phyloP scores from a whole-genome alignment of 257 asterid genomes.

The Prunella vulgaris region DNA sequence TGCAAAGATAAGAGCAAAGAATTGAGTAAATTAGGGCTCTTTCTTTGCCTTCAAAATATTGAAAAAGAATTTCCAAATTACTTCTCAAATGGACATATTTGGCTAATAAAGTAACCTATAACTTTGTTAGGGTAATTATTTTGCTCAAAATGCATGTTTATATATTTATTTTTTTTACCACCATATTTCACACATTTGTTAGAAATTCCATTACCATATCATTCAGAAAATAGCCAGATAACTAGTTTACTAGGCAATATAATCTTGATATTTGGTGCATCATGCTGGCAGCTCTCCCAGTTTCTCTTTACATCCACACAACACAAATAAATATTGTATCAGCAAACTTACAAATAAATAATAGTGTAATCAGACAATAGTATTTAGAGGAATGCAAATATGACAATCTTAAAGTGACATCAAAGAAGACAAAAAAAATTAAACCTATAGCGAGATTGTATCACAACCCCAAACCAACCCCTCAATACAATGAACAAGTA shows the following conservation, averaged over 20 bases:
- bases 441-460: slow-evolving; percentile 21
- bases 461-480: slow-evolving; percentile 20
- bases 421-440: slow-evolving; percentile 1
- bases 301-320: too few species aligned
- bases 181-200: too few species aligned
- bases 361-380: slow-evolving; percentile 1
- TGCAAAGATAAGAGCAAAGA: too few species aligned
- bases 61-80: background rate
- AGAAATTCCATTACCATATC: too few species aligned
- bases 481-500: slow-evolving; percentile 29
- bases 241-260: too few species aligned
- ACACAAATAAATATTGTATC: too few species aligned
- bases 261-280: too few species aligned
- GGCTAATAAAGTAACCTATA: too few species aligned
- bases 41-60: background rate
- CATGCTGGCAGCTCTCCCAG: too few species aligned
- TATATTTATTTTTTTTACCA: too few species aligned
- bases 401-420: background rate
- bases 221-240: too few species aligned
- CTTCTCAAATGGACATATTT: background rate
- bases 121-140: background rate
- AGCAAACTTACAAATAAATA: slow-evolving; percentile 3
- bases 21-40: background rate
- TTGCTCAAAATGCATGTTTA: too few species aligned
- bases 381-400: background rate